Base-by-base conservation (phyloP, 2,329 filamentous ascomycete genomes). In the Orbilia quercus region DNA sequence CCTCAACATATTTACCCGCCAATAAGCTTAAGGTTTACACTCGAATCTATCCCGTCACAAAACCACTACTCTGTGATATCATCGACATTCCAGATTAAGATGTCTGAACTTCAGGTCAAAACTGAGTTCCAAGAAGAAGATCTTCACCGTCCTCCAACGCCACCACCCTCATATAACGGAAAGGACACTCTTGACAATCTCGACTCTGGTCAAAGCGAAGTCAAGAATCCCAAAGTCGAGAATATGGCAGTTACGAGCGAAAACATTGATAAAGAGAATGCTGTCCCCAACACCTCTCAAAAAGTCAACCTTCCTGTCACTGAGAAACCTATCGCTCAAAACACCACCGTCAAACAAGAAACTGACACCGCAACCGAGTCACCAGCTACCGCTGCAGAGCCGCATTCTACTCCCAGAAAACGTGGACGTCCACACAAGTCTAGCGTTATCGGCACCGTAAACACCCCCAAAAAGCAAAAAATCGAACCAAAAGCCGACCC, bases 351-450 rank as follows among this genome's bases (percentile, higher is more conserved):
- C 16, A 16, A n/a, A n/a, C 34, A 59, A 25, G 38, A 58, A 11
- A 22, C 38, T 14, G 36, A 6, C 31, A 34, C 14, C 38, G 18
- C 9, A 28, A 18, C 16, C 22, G 23, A 20, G 18, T 22, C 34
- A n/a, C 2, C 34, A 25, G 7, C 34, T 6, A 34, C 18, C 12
- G 48, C 36, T 1, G 9, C n/a, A n/a, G n/a, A n/a, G n/a, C n/a
- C n/a, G n/a, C n/a, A n/a, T n/a, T n/a, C n/a, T n/a, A n/a, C 22
- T 31, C n/a, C 38, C 23, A 69, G 51, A 22, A 69, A 69, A 23
- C 54, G 64, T 5, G 64, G 64, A 18, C 64, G 64, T 12, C 54
- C 64, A 40, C n/a, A 5, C 23, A 67, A 67, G 14, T 2, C 54
- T 4, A 18, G 42, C 11, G 63, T 25, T 25, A 54, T 25, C 6